These are phyloP conservation scores for Rubia yunnanensis DNA, from an alignment of 257 asterid genomes.

Conservation along the genomic window DNA sequence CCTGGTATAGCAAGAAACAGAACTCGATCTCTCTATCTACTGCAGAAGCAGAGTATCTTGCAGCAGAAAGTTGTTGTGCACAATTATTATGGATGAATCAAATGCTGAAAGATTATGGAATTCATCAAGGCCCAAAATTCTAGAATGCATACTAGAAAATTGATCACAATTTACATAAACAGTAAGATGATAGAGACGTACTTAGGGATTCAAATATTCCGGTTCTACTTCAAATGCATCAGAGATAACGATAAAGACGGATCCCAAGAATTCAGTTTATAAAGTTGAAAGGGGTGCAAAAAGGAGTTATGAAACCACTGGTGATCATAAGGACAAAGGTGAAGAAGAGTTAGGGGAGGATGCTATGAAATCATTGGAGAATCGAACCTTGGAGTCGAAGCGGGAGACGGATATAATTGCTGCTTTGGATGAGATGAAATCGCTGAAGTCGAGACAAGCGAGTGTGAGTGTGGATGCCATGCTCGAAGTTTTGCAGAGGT, in stretches of 20 bases:
- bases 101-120: too few species aligned
- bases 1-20: too few species aligned
- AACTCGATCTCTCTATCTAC: too few species aligned
- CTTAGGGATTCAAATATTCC: slow-evolving; percentile 72
- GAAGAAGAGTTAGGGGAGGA: slow-evolving; percentile 65
- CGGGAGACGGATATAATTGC: too few species aligned
- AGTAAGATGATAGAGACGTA: too few species aligned
- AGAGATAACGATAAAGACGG: slow-evolving; percentile 74
- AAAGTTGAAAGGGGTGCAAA: slow-evolving; percentile 73
- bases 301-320: slow-evolving; percentile 83
- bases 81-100: too few species aligned
- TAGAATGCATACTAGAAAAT: too few species aligned
- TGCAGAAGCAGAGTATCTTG: too few species aligned
- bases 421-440: slow-evolving; percentile 90
- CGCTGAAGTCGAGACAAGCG: slow-evolving; percentile 87
- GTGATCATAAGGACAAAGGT: slow-evolving; percentile 66
- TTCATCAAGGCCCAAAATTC: too few species aligned
- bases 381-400: slow-evolving; percentile 71
- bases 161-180: too few species aligned
- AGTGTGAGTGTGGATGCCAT: slow-evolving; percentile 57
- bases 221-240: slow-evolving; percentile 85
- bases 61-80: too few species aligned
- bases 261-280: slow-evolving; percentile 83
- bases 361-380: slow-evolving; percentile 91
- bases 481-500: too few species aligned